These are phyloP conservation scores for Spathaspora girioi DNA, from an alignment of 805 yeast species.

Conservation along the genomic window DNA sequence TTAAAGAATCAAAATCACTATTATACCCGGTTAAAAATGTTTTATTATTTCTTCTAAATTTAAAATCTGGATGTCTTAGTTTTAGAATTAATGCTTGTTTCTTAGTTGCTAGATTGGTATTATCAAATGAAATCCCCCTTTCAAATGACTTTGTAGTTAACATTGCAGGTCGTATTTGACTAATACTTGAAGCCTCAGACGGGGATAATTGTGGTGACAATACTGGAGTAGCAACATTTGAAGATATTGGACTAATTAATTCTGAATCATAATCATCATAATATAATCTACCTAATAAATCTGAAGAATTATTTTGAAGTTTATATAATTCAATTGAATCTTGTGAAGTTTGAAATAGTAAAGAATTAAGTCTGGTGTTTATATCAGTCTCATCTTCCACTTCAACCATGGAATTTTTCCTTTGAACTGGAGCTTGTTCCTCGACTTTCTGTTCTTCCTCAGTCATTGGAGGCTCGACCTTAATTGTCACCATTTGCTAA, in stretches of 20 bases:
- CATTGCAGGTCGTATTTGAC: too few species aligned
- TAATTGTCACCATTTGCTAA: background rate
- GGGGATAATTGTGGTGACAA: constrained; percentile 4
- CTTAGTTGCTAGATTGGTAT: constrained; percentile 27
- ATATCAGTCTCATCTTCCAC: constrained; percentile 26
- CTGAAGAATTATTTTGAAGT: constrained; percentile 35
- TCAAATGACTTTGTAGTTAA: constrained; percentile 22
- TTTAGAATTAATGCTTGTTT: constrained; percentile 33
- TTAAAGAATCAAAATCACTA: constrained; percentile 32
- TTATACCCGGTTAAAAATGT: constrained; percentile 39
- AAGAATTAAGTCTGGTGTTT: constrained; percentile 37
- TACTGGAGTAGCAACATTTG: constrained; percentile 15
- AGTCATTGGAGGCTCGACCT: background rate
- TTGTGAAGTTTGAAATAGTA: constrained; percentile 33
- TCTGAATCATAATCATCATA: constrained; percentile 42
- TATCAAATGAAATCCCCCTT: constrained; percentile 41
- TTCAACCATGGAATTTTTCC: constrained; percentile 1
- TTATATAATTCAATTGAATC: constrained; percentile 37
- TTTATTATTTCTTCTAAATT: constrained; percentile 42
- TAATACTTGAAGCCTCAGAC: background rate
- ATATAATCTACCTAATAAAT: constrained; percentile 38
- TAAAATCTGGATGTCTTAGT: constrained; percentile 40
- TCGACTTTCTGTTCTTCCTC: constrained; percentile 4
- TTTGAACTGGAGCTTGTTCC: constrained; percentile 12
- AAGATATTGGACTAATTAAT: constrained; percentile 14